Evolutionary conservation across 176 grass and related monocot species (phyloP).

Genomic region (Oryza australiensis): DNA sequence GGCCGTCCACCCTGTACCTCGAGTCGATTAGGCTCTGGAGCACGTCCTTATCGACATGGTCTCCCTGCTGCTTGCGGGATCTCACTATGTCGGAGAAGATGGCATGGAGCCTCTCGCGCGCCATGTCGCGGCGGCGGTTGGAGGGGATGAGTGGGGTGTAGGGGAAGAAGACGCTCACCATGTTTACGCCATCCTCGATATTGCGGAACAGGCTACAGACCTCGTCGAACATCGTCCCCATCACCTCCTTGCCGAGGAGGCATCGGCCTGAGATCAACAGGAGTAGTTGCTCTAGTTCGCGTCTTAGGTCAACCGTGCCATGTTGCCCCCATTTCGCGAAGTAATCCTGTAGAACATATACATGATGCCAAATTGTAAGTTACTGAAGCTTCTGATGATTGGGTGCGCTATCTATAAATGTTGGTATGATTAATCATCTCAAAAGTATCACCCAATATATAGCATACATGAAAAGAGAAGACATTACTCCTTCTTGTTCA

Average conservation of each 20-base stretch:
- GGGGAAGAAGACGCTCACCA: slow-evolving; percentile 52
- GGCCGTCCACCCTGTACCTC: slow-evolving; percentile 43
- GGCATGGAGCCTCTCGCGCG: slow-evolving; percentile 34
- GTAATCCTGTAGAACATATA: neutral
- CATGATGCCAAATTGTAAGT: too few relatives aligned
- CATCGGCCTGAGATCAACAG: slow-evolving; percentile 49
- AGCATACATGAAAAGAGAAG: too few relatives aligned
- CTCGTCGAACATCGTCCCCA: slow-evolving; percentile 46
- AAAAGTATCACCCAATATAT: too few relatives aligned
- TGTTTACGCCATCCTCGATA: slow-evolving; percentile 15
- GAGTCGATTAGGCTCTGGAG: slow-evolving; percentile 52
- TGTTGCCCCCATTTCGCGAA: slow-evolving; percentile 43
- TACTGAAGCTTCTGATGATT: too few relatives aligned
- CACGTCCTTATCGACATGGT: slow-evolving; percentile 39
- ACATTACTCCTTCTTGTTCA: too few relatives aligned
- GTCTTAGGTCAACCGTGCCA: slow-evolving; percentile 45
- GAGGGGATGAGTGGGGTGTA: slow-evolving; percentile 41
- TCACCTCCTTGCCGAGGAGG: slow-evolving; percentile 55
- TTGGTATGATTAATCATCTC: too few relatives aligned
- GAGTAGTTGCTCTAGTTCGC: slow-evolving; percentile 52
- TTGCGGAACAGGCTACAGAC: slow-evolving; percentile 39
- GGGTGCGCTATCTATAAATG: too few relatives aligned
- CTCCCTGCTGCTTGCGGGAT: slow-evolving; percentile 25
- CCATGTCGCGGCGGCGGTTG: slow-evolving; percentile 34
- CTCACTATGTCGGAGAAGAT: slow-evolving; percentile 48